Base-by-base conservation (phyloP, 495 filamentous ascomycete genomes). In the Lineolata rhizophorae region DNA sequence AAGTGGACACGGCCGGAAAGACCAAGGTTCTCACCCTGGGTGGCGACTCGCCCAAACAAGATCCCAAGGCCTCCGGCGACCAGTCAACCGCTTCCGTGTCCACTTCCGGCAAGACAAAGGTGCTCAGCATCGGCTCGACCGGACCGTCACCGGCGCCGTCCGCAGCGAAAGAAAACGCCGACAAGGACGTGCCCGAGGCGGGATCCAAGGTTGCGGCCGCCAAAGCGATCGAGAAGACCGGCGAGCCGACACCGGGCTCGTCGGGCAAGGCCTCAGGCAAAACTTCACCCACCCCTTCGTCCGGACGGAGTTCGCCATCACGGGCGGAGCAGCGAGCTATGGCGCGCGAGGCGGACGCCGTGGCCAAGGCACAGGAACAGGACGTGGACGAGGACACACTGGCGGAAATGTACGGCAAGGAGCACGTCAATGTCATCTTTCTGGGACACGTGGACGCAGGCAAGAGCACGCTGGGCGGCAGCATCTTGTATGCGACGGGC, bases 401-500 rank as follows among this genome's bases (percentile, higher is more conserved):
- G 36, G 78, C 81, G 49, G 87, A 95, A 54, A 81, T 99, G 26
- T 95, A 95, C 52, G 87, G 87, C 43, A 93, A 95, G 54, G 87
- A 99, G 53, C 87, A 99, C 47, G 73, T 99, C 39, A 97, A 97
- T 50, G 68, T 95, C 30, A 91, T 97, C 35, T 97, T 97, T 62
- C 79, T 97, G 45, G 87, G 87, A 31, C 87, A 94, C 60, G 87
- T 95, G 37, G 87, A 97, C 54, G 84, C 85, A 36, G 87, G 87
- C 44, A 99, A 95, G 58, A 87, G 78, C 12, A 95, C 87, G 2
- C 65, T 99, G 5, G 87, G 90, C 45, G 87, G 87, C 28, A 71
- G 72, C 27, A 87, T 99, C 34, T 60, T 95, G 2, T 91, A 87
- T 47, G 70, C 66, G 35, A 94, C 87, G 11, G 87, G 87, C 27